These are phyloP conservation scores for Striga asiatica DNA, from an alignment of 257 asterid genomes.

Conservation along the genomic window DNA sequence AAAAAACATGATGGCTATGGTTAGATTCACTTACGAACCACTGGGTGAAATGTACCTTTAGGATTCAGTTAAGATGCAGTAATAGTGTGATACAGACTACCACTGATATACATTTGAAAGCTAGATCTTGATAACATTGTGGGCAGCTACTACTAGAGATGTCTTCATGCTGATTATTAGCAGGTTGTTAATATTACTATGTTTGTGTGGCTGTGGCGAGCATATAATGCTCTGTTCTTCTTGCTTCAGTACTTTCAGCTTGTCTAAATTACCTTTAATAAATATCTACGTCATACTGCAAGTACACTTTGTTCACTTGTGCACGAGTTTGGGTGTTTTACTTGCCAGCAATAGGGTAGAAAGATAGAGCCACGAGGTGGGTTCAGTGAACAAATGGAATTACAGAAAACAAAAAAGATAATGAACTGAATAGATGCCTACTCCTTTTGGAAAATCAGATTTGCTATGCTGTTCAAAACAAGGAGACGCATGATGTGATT, in stretches of 20 bases:
- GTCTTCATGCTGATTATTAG: background rate
- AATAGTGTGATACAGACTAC: background rate
- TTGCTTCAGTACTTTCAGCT: background rate
- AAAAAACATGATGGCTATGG: slow-evolving; percentile 13
- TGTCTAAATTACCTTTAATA: background rate
- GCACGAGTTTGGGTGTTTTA: background rate
- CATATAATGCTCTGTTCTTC: background rate
- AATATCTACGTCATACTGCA: background rate
- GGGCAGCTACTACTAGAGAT: background rate
- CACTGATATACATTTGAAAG: background rate
- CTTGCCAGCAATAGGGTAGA: background rate
- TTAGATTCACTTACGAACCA: background rate
- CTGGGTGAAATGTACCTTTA: no score
- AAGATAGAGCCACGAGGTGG: no score
- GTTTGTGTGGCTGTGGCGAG: background rate
- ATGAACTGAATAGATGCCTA: background rate
- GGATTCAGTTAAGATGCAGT: background rate
- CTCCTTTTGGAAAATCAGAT: background rate
- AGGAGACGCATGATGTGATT: background rate
- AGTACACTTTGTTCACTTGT: background rate
- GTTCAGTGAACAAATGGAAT: background rate
- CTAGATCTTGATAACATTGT: background rate
- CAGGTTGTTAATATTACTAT: no score
- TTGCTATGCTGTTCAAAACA: background rate
- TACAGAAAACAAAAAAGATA: background rate